Evolutionary conservation across 257 asterid species (phyloP).

Genomic region (Solanum acaule): DNA sequence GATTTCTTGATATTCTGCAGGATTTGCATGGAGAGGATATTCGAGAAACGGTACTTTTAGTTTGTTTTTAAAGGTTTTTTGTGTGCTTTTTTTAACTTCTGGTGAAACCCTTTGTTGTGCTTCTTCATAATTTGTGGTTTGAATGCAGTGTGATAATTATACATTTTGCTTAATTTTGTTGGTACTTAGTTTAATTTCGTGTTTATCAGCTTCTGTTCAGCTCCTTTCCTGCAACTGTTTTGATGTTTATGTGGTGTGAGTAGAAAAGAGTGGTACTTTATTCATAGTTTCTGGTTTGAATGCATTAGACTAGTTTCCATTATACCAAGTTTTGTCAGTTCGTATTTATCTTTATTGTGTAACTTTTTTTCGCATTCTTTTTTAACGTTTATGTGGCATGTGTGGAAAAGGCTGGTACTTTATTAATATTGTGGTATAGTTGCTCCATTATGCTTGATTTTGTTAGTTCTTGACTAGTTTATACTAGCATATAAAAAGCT

Average conservation of each 20-base stretch:
- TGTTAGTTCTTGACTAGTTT: not conserved
- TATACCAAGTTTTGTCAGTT: not conserved
- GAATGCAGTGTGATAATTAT: not conserved
- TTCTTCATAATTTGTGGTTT: not conserved
- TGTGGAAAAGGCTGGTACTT: not conserved
- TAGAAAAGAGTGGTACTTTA: not conserved
- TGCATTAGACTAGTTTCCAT: not conserved
- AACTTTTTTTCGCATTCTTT: not conserved
- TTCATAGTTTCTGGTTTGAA: not conserved
- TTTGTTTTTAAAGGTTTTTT: not conserved
- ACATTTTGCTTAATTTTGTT: not conserved
- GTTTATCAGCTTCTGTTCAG: not conserved
- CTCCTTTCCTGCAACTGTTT: not conserved
- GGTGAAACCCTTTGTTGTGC: not conserved
- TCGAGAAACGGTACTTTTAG: conserved; percentile 57
- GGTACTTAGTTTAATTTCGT: not conserved
- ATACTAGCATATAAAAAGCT: not conserved
- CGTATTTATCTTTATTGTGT: not conserved
- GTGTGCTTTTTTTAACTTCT: not conserved
- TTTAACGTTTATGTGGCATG: not conserved
- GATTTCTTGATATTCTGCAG: conserved; percentile 89
- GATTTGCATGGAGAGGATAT: conserved; percentile 90
- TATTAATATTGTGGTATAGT: not conserved
- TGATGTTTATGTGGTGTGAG: not conserved
- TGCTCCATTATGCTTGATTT: not conserved